phyloP scores from a whole-genome alignment of 306 rosid species.

The Cajanus cajan region DNA sequence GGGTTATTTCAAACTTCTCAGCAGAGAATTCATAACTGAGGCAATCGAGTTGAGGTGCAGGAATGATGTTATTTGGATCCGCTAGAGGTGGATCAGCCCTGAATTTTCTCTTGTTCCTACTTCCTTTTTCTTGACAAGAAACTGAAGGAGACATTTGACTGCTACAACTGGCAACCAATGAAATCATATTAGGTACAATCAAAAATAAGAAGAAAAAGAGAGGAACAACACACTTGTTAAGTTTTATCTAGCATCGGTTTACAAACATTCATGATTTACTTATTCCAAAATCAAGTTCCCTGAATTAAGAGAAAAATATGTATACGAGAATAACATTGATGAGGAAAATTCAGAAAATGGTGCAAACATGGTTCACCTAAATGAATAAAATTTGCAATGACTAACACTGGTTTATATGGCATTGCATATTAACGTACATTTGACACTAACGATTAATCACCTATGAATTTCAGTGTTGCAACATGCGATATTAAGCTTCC shows the following conservation, averaged over 20 bases:
- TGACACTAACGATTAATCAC: conserved; percentile 28
- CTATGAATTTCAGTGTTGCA: conserved; percentile 32
- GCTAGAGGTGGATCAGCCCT: conserved; percentile 74
- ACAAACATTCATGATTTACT: conserved; percentile 19
- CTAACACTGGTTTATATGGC: conserved; percentile 29
- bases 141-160: conserved; percentile 53
- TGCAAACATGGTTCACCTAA: conserved; percentile 32
- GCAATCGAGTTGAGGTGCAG: conserved; percentile 57
- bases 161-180: conserved; percentile 61
- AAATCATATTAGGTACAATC: conserved; percentile 63
- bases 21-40: conserved; percentile 75
- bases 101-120: conserved; percentile 88
- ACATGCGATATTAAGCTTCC: conserved; percentile 26
- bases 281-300: conserved; percentile 29
- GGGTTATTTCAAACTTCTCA: conserved; percentile 58
- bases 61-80: conserved; percentile 50
- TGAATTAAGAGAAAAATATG: conserved; percentile 1
- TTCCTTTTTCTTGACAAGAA: conserved; percentile 68
- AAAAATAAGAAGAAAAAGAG: background rate
- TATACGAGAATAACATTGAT: conserved; percentile 6
- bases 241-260: conserved; percentile 17
- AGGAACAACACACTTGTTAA: conserved; percentile 34
- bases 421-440: conserved; percentile 29
- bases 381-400: conserved; percentile 30
- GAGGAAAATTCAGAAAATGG: conserved; percentile 31